Percentiles rank a stretch among this genome's conserved stretches.
These are phyloP conservation scores for Mortierella sp. DNA, from an alignment of 371 early-diverging fungal genomes.

Conservation along the genomic window DNA sequence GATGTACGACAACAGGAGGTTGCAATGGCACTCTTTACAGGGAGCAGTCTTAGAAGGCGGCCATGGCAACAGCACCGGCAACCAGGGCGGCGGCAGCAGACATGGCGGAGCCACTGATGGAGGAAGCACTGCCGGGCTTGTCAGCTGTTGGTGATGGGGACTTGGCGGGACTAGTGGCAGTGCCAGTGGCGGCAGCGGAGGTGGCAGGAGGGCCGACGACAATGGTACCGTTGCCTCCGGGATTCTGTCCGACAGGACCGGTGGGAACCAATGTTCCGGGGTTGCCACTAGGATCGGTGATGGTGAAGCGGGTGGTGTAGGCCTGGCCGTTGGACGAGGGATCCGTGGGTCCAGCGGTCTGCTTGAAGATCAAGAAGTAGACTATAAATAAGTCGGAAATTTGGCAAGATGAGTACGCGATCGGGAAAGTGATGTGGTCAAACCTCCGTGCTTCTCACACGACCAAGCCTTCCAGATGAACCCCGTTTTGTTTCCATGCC, in stretches of 20 bases:
- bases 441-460: neutral
- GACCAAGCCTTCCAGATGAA: neutral
- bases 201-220: slow-evolving; percentile 5
- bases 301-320: slow-evolving; percentile 50
- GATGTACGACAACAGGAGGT: too few relatives aligned
- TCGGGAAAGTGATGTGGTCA: neutral
- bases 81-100: slow-evolving; percentile 24
- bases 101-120: slow-evolving; percentile 18
- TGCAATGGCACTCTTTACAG: too few relatives aligned
- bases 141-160: slow-evolving; percentile 5
- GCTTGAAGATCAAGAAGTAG: slow-evolving; percentile 41
- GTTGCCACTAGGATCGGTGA: slow-evolving; percentile 34
- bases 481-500: too few relatives aligned
- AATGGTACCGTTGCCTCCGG: slow-evolving; percentile 32
- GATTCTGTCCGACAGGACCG: slow-evolving; percentile 20
- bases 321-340: slow-evolving; percentile 4
- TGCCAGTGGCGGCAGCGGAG: neutral
- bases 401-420: neutral
- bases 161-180: slow-evolving; percentile 1
- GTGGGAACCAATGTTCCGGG: slow-evolving; percentile 29
- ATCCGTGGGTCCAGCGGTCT: neutral
- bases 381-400: slow-evolving; percentile 11
- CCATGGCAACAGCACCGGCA: slow-evolving; percentile 35
- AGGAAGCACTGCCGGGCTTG: slow-evolving; percentile 6
- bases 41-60: slow-evolving; percentile 22